Percentiles rank a stretch among this genome's conserved stretches.
These are phyloP conservation scores for Malus hybrid DNA, from an alignment of 331 rosid genomes.

Conservation along the genomic window DNA sequence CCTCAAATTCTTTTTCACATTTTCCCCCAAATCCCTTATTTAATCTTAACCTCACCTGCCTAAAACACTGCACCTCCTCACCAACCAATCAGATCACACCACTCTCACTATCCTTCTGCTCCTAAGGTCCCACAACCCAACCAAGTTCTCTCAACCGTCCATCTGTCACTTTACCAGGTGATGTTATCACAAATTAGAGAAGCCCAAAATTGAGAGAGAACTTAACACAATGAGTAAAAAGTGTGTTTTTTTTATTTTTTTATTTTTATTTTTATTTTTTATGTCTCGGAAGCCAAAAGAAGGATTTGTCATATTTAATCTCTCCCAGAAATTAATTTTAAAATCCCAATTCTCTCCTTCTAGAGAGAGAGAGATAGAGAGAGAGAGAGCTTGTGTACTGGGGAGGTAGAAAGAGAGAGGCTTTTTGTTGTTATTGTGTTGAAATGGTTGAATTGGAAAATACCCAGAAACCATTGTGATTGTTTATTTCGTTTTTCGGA, in stretches of 20 bases:
- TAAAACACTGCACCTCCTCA: neutral
- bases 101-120: neutral
- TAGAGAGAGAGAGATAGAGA: conserved; percentile 37
- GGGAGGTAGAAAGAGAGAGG: conserved; percentile 24
- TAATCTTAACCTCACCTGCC: conserved; percentile 18
- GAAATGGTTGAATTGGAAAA: conserved; percentile 31
- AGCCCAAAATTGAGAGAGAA: conserved; percentile 48
- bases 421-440: conserved; percentile 10
- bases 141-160: neutral
- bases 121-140: neutral
- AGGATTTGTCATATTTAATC: conserved; percentile 44
- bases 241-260: no score
- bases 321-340: neutral
- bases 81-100: conserved; percentile 25
- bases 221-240: neutral
- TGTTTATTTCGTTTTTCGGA: conserved; percentile 16
- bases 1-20: no score
- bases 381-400: conserved; percentile 15
- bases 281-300: conserved; percentile 26
- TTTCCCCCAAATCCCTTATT: neutral
- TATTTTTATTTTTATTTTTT: no score
- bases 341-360: conserved; percentile 61
- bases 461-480: conserved; percentile 36
- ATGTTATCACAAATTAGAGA: conserved; percentile 12
- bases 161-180: conserved; percentile 10